Evolutionary conservation across 306 rosid species (phyloP).

Genomic region (Citrullus mucosospermus): DNA sequence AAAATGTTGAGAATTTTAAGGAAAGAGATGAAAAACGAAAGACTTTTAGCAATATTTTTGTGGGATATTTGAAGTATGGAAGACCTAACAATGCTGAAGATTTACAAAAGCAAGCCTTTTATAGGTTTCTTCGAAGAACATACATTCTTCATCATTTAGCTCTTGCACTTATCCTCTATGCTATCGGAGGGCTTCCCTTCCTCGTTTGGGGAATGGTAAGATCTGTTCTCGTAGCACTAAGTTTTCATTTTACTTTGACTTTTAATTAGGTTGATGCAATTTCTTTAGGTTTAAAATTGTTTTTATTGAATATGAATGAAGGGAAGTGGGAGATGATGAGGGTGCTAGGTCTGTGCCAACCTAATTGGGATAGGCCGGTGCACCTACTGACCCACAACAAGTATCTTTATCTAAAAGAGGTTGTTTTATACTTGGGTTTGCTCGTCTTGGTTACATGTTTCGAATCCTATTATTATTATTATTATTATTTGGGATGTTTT

Average conservation of each 20-base stretch:
- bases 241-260: neutral
- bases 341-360: too few relatives aligned
- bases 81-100: conserved; percentile 58
- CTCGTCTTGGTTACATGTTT: too few relatives aligned
- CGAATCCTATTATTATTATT: too few relatives aligned
- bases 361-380: too few relatives aligned
- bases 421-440: too few relatives aligned
- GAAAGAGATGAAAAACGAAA: too few relatives aligned
- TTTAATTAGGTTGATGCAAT: neutral
- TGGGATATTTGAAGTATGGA: conserved; percentile 52
- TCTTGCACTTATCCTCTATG: conserved; percentile 40
- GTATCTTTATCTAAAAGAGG: too few relatives aligned
- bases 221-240: neutral
- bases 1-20: neutral
- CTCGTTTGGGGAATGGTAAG: conserved; percentile 67
- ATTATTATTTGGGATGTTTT: too few relatives aligned
- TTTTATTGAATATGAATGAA: too few relatives aligned
- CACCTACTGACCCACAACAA: too few relatives aligned
- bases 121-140: conserved; percentile 41
- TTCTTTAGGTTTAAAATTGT: too few relatives aligned
- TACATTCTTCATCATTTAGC: conserved; percentile 46
- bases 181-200: conserved; percentile 54
- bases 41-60: neutral
- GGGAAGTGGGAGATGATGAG: too few relatives aligned
- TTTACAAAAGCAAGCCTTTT: conserved; percentile 43